Percentiles rank a stretch among this genome's conserved stretches.
Evolutionary conservation across 1,284 basidiomycete species (phyloP).

Genomic region (Sphagnurus paluster): DNA sequence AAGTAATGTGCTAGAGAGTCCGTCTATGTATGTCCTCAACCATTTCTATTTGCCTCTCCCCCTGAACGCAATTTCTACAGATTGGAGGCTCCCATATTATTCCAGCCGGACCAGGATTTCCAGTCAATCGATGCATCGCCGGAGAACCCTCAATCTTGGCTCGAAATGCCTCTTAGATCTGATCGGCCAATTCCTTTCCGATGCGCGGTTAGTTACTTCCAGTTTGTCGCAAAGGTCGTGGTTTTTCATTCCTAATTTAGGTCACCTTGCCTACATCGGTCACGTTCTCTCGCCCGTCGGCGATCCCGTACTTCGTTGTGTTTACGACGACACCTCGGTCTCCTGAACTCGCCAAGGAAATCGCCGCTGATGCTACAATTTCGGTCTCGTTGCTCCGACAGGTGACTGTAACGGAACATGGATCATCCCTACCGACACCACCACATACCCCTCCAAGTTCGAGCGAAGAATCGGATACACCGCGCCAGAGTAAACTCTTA

Average conservation of each 20-base stretch:
- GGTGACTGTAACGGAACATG: conserved; percentile 46
- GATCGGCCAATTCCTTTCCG: conserved; percentile 63
- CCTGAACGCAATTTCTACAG: conserved; percentile 31
- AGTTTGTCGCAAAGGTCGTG: conserved; percentile 5
- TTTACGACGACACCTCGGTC: conserved; percentile 64
- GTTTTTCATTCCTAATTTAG: conserved; percentile 32
- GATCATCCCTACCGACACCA: conserved; percentile 38
- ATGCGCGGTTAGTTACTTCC: conserved; percentile 51
- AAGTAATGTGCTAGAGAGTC: conserved; percentile 40
- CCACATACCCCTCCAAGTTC: conserved; percentile 45
- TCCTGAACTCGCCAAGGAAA: conserved; percentile 53
- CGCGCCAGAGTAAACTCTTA: conserved; percentile 41
- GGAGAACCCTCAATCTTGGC: conserved; percentile 52
- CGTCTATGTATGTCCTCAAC: conserved; percentile 46
- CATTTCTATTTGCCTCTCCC: conserved; percentile 14
- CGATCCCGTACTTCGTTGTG: conserved; percentile 68
- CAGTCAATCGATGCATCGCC: conserved; percentile 52
- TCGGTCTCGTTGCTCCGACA: conserved; percentile 61
- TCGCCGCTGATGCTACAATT: conserved; percentile 67
- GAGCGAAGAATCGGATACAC: conserved; percentile 48
- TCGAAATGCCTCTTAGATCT: conserved; percentile 63
- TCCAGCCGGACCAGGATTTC: conserved; percentile 60
- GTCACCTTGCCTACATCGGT: conserved; percentile 61
- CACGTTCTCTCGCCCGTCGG: conserved; percentile 55
- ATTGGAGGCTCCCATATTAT: conserved; percentile 61